A percentile compares a stretch with the other conserved stretches of the same genome.
These are phyloP conservation scores for Xylariaceae sp. DNA, from an alignment of 2,329 filamentous ascomycete genomes.

Conservation along the genomic window DNA sequence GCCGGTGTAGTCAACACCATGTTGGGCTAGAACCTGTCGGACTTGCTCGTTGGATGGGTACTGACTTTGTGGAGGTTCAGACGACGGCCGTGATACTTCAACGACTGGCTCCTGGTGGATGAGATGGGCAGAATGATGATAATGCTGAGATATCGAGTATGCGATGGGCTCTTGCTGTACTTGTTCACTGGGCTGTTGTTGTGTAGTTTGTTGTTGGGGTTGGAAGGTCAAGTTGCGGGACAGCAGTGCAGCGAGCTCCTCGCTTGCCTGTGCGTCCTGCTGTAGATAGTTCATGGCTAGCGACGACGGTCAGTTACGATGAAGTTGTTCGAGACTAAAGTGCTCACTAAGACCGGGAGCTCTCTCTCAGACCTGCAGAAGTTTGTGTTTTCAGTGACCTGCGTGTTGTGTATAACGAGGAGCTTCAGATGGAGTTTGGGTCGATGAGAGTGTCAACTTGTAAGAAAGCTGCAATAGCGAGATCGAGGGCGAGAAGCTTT, in stretches of 20 bases:
- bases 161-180: slow-evolving; percentile 48
- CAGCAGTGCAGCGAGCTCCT: slow-evolving; percentile 81
- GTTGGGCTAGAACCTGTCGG: slow-evolving; percentile 58
- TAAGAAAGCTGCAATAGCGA: slow-evolving; percentile 13
- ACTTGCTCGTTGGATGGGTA: slow-evolving; percentile 54
- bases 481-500: slow-evolving; percentile 21
- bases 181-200: slow-evolving; percentile 32
- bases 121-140: slow-evolving; percentile 75
- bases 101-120: slow-evolving; percentile 37
- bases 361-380: too few species aligned
- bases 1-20: slow-evolving; percentile 67
- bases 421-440: slow-evolving; percentile 9
- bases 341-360: not conserved
- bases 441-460: slow-evolving; percentile 17
- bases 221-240: slow-evolving; percentile 70
- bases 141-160: slow-evolving; percentile 79
- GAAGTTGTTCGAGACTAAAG: slow-evolving; percentile 4
- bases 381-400: slow-evolving; percentile 6
- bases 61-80: slow-evolving; percentile 49
- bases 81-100: slow-evolving; percentile 46
- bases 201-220: slow-evolving; percentile 29
- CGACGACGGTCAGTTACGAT: not conserved
- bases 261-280: slow-evolving; percentile 63
- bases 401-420: slow-evolving; percentile 5
- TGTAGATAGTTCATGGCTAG: slow-evolving; percentile 41